Evolutionary conservation across 192 early-diverging fungal species (phyloP), one percentile per base, ranked within the genome.

Genomic region (Spinellus fusiger): DNA sequence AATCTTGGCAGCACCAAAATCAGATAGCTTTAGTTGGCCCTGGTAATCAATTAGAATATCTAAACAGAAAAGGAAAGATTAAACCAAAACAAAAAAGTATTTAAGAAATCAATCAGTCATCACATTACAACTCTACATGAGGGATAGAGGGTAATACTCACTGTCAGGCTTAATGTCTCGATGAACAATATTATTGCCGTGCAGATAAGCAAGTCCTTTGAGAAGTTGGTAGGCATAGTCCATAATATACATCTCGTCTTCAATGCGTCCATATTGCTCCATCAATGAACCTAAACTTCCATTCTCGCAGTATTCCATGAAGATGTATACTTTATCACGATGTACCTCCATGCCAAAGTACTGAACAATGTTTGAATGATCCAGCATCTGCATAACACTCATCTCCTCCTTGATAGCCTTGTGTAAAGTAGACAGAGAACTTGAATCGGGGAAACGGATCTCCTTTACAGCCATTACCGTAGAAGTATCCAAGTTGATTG

Each of bases 381-480:
- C 78, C 54, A 95, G 74, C 79, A 90, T 85, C 57, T 91, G 84
- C 87, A 95, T 89, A 20, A 95, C 88, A 52, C 83, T 84, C 91
- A 95, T 95, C 69, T 95, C 93, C 31, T 92, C 92, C 62, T 84
- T 86, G 49, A 95, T 90, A 28, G 84, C 83, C 55, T 84, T 81
- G 70, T 86, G 78, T 22, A 90, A 58, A 22, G 71, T 65, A 61
- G 66, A 85, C 37, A 80, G 63, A 18, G 82, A 77, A 44, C 79
- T 72, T n/a, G 86, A 78, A 64, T 90, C 87, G 13, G 84, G 87
- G 75, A 93, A 90, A 22, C 86, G 77, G 56, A 95, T 95, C 62
- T 93, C 93, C 68, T 95, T 95, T 62, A 93, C 93, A 0, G 93
- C 93, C 87, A 95, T 92, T 16, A 93, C 62, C 50, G 88, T 91